Evolutionary conservation across 495 filamentous ascomycete species (phyloP), one percentile per base, ranked within the genome.

Genomic region (Penicillium argentinense): DNA sequence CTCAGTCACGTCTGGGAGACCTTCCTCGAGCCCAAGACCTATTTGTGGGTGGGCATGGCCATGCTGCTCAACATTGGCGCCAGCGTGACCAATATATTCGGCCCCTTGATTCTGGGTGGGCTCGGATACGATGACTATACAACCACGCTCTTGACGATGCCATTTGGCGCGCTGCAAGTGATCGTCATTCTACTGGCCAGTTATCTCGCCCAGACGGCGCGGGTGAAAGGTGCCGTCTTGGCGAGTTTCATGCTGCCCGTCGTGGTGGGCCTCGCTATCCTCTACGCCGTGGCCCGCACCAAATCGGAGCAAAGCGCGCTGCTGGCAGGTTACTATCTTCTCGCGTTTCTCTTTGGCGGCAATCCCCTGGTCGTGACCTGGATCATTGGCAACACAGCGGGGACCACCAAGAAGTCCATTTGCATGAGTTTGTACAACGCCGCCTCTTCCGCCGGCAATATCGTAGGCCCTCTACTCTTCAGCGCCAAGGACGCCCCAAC

Each of bases 31-130:
- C 71, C 64, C 12, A 78, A 78, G 46, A 75, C 71, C 25, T 77
- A 72, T 38, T 62, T 76, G 9, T 77, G 68, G 68, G 50, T 76
- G 16, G 63, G 48, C 17, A 80, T 85, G 63, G 63, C 76, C 11
- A 62, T 86, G 13, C 71, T 81, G 22, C 75, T 81, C 34, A 85
- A 83, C 56, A 73, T 84, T 21, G 82, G 82, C 13, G 80, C 81
- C 2, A 71, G 71, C 28, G 80, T 85, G 8, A 78, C 78, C 33
- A 78, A 77, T 46, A 76, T 69, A 8, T 84, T 83, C 41, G 81
- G 80, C 0, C 80, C 82, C 0, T 61, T 85, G 16, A 84, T 86
- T 36, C 49, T 85, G n/a, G 64, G 56, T n/a, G 81, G 81, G 0
- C 62, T 85, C 0, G 78, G 78, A 4, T 83, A 78, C 39, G 74